Evolutionary conservation across 352 stramenopile genomes (phyloP).

Genomic region (Globisporangium irregulare): DNA sequence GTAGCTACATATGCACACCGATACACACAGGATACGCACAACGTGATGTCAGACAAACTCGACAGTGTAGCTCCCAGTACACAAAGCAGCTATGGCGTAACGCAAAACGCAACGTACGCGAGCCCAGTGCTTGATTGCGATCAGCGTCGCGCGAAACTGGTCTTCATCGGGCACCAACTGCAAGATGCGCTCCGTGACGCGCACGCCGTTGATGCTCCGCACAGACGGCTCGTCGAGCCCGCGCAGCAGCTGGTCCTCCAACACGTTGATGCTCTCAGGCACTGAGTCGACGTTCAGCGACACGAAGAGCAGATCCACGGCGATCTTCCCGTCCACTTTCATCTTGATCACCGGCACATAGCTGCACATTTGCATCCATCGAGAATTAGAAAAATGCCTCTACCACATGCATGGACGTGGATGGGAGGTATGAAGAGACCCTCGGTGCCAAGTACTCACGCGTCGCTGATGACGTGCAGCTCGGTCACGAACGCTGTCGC

Average conservation of each 20-base stretch:
- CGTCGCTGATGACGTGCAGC: constrained; percentile 83
- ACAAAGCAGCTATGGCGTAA: background rate
- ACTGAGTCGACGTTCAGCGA: constrained; percentile 62
- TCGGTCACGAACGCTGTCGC: constrained; percentile 59
- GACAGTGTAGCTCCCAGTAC: background rate
- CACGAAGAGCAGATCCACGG: constrained; percentile 94
- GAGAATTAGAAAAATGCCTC: too few relatives aligned
- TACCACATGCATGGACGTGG: background rate
- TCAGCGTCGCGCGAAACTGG: constrained; percentile 89
- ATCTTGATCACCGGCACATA: constrained; percentile 94
- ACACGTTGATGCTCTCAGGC: constrained; percentile 63
- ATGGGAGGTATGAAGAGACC: background rate
- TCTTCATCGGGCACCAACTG: constrained; percentile 84
- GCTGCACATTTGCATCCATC: constrained; percentile 19
- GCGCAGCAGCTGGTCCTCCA: constrained; percentile 74
- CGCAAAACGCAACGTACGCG: constrained; percentile 37
- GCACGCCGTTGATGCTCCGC: constrained; percentile 93
- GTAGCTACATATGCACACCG: constrained; percentile 35
- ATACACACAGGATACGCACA: background rate
- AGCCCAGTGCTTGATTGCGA: constrained; percentile 91
- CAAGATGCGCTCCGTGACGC: constrained; percentile 94
- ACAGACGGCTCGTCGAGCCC: constrained; percentile 92
- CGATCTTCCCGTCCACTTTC: constrained; percentile 78
- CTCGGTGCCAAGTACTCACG: constrained; percentile 44
- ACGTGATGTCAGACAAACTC: background rate